Percentiles rank a stretch among this genome's conserved stretches.
Conservation (phyloP, 371 early-diverging fungal genomes). For the Mucor saturninus region DNA sequence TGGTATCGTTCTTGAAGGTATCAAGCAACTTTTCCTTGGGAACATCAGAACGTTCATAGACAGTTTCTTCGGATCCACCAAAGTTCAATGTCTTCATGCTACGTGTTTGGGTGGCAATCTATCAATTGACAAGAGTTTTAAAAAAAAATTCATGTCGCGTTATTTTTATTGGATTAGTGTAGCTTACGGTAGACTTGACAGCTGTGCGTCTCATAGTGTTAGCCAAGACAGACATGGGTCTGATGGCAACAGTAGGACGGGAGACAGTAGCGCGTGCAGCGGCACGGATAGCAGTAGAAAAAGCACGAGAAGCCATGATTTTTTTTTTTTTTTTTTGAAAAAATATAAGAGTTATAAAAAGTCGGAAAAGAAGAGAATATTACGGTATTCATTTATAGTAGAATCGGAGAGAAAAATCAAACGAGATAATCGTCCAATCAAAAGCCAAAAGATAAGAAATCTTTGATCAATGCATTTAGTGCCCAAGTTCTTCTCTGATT, state of each 20-base stretch:
- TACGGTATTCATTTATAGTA: conserved; percentile 1
- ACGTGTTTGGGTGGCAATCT: conserved; percentile 63
- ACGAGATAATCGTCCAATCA: conserved; percentile 26
- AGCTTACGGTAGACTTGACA: conserved; percentile 43
- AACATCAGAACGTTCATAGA: conserved; percentile 95
- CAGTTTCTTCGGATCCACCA: conserved; percentile 91
- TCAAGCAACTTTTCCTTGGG: conserved; percentile 89
- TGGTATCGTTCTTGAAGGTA: conserved; percentile 92
- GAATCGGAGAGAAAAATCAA: conserved; percentile 8
- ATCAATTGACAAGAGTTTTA: neutral
- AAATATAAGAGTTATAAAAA: conserved; percentile 14
- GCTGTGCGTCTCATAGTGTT: conserved; percentile 27
- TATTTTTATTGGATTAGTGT: too few relatives aligned
- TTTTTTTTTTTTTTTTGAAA: neutral
- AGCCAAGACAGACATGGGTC: conserved; percentile 32
- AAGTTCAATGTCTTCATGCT: conserved; percentile 94
- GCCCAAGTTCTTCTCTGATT: conserved; percentile 33
- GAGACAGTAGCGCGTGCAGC: conserved; percentile 41
- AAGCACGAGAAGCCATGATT: conserved; percentile 44
- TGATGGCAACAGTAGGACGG: conserved; percentile 37
- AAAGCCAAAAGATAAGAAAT: conserved; percentile 12
- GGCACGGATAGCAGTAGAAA: conserved; percentile 49
- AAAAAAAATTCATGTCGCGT: neutral
- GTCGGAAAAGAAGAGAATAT: conserved; percentile 1
- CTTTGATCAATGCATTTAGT: conserved; percentile 37